Percentiles rank a stretch among this genome's conserved stretches.
phyloP scores from a whole-genome alignment of 108 stramenopile species.

The Skeletonema potamos region DNA sequence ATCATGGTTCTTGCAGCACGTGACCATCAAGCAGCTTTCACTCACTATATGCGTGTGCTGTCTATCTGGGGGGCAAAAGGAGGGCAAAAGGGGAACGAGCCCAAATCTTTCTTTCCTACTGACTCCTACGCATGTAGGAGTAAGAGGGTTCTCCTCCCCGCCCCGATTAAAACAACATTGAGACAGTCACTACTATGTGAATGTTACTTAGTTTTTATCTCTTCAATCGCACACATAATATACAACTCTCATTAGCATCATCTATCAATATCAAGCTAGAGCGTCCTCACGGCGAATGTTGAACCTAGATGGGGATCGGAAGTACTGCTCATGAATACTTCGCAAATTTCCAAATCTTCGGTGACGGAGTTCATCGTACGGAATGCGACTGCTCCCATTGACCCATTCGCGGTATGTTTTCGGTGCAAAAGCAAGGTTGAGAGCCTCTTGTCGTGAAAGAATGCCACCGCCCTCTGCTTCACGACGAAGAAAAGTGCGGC shows the following conservation, averaged over 20 bases:
- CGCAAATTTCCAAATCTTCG: conserved; percentile 23
- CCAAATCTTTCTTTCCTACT: too few species aligned
- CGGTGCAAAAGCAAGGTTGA: conserved; percentile 37
- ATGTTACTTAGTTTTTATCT: background rate
- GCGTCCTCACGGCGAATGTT: background rate
- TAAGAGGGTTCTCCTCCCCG: too few species aligned
- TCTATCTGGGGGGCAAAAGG: too few species aligned
- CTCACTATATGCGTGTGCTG: too few species aligned
- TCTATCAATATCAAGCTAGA: background rate
- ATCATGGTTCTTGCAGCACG: background rate
- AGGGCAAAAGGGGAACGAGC: too few species aligned
- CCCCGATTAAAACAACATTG: too few species aligned
- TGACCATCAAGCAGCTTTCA: too few species aligned
- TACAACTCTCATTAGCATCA: background rate
- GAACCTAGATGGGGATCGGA: conserved; percentile 11
- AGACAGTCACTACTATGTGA: too few species aligned
- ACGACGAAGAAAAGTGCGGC: conserved; percentile 19
- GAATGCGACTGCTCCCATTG: background rate
- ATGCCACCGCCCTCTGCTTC: conserved; percentile 21
- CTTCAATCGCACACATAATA: background rate
- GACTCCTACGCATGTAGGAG: too few species aligned
- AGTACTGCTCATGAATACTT: conserved; percentile 34
- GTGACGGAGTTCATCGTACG: conserved; percentile 24
- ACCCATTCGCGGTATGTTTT: conserved; percentile 6
- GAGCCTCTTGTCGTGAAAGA: conserved; percentile 28